Conservation (phyloP, 1,284 basidiomycete genomes). For the Blastosporella zonata region DNA sequence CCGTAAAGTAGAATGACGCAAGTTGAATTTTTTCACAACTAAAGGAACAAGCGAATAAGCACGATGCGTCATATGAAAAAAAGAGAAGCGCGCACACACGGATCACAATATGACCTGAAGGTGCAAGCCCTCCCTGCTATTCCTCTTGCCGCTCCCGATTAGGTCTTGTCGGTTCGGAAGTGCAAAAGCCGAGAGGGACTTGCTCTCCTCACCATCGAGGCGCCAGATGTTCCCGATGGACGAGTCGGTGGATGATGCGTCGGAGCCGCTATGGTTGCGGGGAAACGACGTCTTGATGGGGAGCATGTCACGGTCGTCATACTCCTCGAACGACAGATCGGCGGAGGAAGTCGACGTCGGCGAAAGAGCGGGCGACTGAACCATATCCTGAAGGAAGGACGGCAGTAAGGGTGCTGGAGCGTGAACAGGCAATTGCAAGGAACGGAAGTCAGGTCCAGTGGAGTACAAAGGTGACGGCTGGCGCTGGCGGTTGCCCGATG, state of each 20-base stretch:
- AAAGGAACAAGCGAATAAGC: constrained; percentile 5
- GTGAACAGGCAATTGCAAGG: constrained; percentile 27
- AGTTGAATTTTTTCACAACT: neutral
- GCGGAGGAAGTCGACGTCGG: constrained; percentile 61
- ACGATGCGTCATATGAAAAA: neutral
- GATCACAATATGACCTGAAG: constrained; percentile 20
- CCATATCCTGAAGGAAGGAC: constrained; percentile 70
- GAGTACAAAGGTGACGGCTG: constrained; percentile 37
- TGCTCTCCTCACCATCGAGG: constrained; percentile 60
- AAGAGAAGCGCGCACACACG: constrained; percentile 9
- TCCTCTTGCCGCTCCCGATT: constrained; percentile 26
- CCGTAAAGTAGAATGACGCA: neutral
- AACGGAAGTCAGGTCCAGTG: constrained; percentile 29
- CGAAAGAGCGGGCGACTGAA: constrained; percentile 61
- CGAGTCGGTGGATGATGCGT: constrained; percentile 25
- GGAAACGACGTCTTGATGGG: constrained; percentile 23
- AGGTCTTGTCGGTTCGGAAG: constrained; percentile 32
- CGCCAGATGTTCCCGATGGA: constrained; percentile 58
- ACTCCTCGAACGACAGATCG: constrained; percentile 60
- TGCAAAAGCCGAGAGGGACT: constrained; percentile 42
- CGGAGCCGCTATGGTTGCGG: constrained; percentile 24
- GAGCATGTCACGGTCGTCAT: constrained; percentile 36
- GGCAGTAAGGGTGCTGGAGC: constrained; percentile 57
- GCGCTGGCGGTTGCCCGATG: constrained; percentile 38
- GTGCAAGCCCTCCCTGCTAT: constrained; percentile 17